Conservation (phyloP, 805 yeast genomes). For the Clavispora santaluciae region DNA sequence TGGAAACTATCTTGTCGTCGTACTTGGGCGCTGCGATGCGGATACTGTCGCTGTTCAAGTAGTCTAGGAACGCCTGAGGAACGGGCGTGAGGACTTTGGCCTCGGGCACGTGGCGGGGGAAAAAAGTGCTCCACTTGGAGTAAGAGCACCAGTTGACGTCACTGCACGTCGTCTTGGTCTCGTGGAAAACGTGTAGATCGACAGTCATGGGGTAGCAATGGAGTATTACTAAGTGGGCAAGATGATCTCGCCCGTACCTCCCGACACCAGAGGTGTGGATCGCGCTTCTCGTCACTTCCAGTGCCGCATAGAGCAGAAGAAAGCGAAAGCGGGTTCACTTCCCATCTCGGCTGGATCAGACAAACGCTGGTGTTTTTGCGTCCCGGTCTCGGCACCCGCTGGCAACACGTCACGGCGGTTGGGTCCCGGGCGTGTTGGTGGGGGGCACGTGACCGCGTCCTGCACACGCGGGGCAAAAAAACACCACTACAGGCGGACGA, state of each 20-base stretch:
- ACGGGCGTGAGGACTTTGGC: conserved; percentile 27
- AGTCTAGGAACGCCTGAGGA: conserved; percentile 31
- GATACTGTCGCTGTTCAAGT: conserved; percentile 23
- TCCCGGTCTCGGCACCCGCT: too few relatives aligned
- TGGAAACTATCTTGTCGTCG: conserved; percentile 18
- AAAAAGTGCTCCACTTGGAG: conserved; percentile 30
- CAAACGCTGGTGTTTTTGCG: too few relatives aligned
- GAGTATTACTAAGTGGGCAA: not conserved
- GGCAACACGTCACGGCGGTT: too few relatives aligned
- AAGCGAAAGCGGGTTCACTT: not conserved
- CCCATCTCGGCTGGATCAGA: too few relatives aligned
- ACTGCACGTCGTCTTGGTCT: conserved; percentile 18
- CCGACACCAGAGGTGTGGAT: not conserved
- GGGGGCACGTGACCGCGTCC: not conserved
- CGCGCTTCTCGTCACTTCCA: too few relatives aligned
- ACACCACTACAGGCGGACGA: not conserved
- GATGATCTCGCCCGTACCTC: not conserved
- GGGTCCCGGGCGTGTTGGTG: too few relatives aligned
- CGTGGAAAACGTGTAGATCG: conserved; percentile 25
- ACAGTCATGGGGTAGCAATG: conserved; percentile 8
- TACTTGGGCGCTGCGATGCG: conserved; percentile 11
- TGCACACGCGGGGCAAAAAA: not conserved
- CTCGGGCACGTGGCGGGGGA: conserved; percentile 17
- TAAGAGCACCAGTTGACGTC: conserved; percentile 32
- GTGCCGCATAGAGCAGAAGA: too few relatives aligned